Percentiles rank a stretch among this genome's conserved stretches.
Evolutionary conservation across 116 monocot genomes (phyloP).

Genomic region (Dioscorea cayenensis): DNA sequence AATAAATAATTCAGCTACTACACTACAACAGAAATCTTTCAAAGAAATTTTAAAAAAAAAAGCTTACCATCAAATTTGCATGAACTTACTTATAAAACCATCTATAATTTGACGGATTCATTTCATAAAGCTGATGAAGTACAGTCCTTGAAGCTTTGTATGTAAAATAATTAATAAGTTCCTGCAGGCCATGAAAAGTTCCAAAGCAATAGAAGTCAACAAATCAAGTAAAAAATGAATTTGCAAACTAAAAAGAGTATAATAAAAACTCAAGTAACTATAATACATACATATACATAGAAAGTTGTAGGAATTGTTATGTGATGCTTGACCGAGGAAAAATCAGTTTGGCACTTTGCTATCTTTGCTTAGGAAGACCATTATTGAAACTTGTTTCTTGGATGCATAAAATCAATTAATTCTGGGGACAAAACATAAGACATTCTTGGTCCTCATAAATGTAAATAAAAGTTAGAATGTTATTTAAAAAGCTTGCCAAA

Average conservation of each 20-base stretch:
- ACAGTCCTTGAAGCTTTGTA: slow-evolving; percentile 87
- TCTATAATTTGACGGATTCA: slow-evolving; percentile 90
- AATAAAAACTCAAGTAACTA: neutral
- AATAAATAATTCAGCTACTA: neutral
- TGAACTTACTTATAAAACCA: slow-evolving; percentile 89
- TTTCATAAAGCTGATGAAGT: slow-evolving; percentile 94
- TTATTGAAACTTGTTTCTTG: too few relatives aligned
- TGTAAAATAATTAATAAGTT: slow-evolving; percentile 85
- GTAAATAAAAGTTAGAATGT: too few relatives aligned
- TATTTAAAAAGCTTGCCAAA: too few relatives aligned
- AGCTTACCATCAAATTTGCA: neutral
- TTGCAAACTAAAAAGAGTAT: neutral
- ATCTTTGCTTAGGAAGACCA: too few relatives aligned
- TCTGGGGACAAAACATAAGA: too few relatives aligned
- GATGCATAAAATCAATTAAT: too few relatives aligned
- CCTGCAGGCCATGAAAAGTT: slow-evolving; percentile 31
- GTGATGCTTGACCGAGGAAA: too few relatives aligned
- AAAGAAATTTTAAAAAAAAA: too few relatives aligned
- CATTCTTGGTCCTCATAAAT: too few relatives aligned
- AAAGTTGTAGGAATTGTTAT: neutral
- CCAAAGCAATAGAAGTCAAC: neutral
- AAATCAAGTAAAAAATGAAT: too few relatives aligned
- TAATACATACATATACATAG: neutral
- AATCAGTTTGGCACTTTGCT: too few relatives aligned
- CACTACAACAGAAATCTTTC: neutral